These are phyloP conservation scores for Leccinum truebloodii DNA, from an alignment of 768 basidiomycete species.

Conservation along the genomic window DNA sequence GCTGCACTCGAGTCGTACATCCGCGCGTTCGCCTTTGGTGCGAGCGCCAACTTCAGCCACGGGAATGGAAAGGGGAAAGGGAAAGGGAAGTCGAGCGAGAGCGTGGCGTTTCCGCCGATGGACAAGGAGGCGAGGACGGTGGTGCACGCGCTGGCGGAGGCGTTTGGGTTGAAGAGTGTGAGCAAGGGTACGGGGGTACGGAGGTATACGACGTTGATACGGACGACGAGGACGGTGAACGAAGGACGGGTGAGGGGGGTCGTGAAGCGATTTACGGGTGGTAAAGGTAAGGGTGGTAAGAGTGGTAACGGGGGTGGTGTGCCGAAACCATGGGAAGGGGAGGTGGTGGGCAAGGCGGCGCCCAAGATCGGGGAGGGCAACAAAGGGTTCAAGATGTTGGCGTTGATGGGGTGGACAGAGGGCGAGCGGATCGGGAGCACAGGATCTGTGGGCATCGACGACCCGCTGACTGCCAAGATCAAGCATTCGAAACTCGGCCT, in stretches of 20 bases:
- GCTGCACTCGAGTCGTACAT: slow-evolving; percentile 68
- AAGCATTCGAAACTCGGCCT: slow-evolving; percentile 86
- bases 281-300: not conserved
- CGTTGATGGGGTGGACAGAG: slow-evolving; percentile 90
- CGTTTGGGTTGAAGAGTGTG: slow-evolving; percentile 75
- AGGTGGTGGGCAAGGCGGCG: slow-evolving; percentile 85
- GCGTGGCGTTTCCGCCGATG: slow-evolving; percentile 77
- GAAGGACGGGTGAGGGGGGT: slow-evolving; percentile 59
- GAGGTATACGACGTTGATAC: slow-evolving; percentile 76
- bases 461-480: slow-evolving; percentile 79
- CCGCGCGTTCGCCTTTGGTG: slow-evolving; percentile 57
- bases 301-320: slow-evolving; percentile 21
- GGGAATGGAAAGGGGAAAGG: slow-evolving; percentile 53
- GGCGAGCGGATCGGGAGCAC: slow-evolving; percentile 73
- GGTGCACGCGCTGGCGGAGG: slow-evolving; percentile 78
- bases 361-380: slow-evolving; percentile 81
- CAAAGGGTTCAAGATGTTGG: slow-evolving; percentile 84
- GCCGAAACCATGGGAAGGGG: slow-evolving; percentile 74
- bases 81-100: slow-evolving; percentile 44
- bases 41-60: not conserved
- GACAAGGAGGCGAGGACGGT: slow-evolving; percentile 67
- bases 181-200: slow-evolving; percentile 70
- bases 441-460: slow-evolving; percentile 60
- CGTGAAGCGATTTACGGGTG: slow-evolving; percentile 35
- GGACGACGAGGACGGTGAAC: slow-evolving; percentile 62